These are phyloP conservation scores for Curvularia sp. DNA, from an alignment of 2,329 filamentous ascomycete species.

Conservation along the genomic window DNA sequence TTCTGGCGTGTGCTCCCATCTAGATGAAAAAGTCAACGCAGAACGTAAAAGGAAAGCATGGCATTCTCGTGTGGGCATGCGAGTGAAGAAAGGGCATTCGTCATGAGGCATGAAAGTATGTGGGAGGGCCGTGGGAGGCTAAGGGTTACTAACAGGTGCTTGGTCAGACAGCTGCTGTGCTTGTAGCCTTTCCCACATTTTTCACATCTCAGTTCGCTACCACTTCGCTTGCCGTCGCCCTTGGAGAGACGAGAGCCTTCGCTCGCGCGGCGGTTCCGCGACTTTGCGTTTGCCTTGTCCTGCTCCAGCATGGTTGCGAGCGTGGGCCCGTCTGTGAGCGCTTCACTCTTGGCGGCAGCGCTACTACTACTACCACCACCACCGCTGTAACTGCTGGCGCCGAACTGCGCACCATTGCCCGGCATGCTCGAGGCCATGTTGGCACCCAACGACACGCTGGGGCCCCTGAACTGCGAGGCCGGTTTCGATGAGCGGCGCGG, in stretches of 20 bases:
- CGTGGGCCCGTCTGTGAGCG: conserved; percentile 73
- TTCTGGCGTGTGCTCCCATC: conserved; percentile 99
- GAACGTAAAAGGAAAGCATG: conserved; percentile 25
- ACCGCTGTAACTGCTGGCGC: conserved; percentile 45
- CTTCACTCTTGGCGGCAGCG: conserved; percentile 58
- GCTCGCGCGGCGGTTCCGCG: conserved; percentile 71
- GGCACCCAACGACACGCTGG: conserved; percentile 63
- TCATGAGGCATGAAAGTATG: conserved; percentile 52
- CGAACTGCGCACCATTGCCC: conserved; percentile 54
- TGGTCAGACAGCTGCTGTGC: conserved; percentile 99
- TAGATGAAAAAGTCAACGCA: conserved; percentile 59
- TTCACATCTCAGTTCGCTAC: conserved; percentile 90
- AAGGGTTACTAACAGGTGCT: conserved; percentile 95
- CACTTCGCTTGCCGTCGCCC: conserved; percentile 79
- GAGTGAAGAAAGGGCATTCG: conserved; percentile 47
- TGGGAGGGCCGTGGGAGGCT: conserved; percentile 51
- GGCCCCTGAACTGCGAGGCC: conserved; percentile 53
- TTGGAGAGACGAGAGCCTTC: conserved; percentile 85
- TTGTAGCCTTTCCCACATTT: conserved; percentile 99
- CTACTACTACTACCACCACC: not conserved
- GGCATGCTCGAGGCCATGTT: conserved; percentile 74
- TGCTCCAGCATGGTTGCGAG: conserved; percentile 57
- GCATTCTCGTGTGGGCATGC: conserved; percentile 21
- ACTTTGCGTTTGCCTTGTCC: conserved; percentile 59
- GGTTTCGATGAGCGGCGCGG: conserved; percentile 74